Evolutionary conservation across 2,329 filamentous ascomycete species (phyloP).

Genomic region (Sporothrix luriei): DNA sequence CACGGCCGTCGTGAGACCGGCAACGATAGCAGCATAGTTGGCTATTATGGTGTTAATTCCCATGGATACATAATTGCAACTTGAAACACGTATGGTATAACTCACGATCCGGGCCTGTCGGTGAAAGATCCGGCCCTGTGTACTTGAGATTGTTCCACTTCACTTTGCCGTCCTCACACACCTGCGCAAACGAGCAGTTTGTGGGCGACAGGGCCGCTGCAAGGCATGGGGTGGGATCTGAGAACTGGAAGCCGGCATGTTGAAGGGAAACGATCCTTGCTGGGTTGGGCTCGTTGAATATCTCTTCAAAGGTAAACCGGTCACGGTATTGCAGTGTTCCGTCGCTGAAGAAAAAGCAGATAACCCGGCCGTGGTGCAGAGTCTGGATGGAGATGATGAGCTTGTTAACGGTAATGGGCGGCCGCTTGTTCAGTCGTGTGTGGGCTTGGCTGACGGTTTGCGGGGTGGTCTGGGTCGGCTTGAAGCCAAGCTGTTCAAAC

Average conservation of each 20-base stretch:
- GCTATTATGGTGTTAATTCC: conserved; percentile 45
- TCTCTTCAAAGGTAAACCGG: conserved; percentile 68
- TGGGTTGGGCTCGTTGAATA: conserved; percentile 65
- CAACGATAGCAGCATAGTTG: conserved; percentile 61
- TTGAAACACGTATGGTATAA: conserved; percentile 3
- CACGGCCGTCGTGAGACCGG: conserved; percentile 60
- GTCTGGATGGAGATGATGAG: conserved; percentile 69
- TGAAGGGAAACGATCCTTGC: conserved; percentile 69
- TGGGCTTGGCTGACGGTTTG: conserved; percentile 36
- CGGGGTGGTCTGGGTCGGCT: conserved; percentile 22
- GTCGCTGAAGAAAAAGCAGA: conserved; percentile 77
- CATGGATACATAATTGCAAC: not conserved
- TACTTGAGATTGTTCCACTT: conserved; percentile 62
- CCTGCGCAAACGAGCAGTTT: conserved; percentile 59
- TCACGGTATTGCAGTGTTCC: conserved; percentile 81
- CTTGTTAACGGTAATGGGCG: conserved; percentile 70
- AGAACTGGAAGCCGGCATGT: conserved; percentile 77
- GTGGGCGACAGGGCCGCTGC: conserved; percentile 64
- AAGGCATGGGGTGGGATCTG: conserved; percentile 54
- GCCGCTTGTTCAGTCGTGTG: conserved; percentile 61
- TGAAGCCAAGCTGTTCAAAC: conserved; percentile 72
- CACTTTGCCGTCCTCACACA: conserved; percentile 61
- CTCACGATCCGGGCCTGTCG: conserved; percentile 55
- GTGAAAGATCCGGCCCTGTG: conserved; percentile 52
- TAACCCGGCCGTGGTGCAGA: conserved; percentile 68